Evolutionary conservation across 176 grass and related monocot species (phyloP).

Genomic region (Pontederia paniculata): DNA sequence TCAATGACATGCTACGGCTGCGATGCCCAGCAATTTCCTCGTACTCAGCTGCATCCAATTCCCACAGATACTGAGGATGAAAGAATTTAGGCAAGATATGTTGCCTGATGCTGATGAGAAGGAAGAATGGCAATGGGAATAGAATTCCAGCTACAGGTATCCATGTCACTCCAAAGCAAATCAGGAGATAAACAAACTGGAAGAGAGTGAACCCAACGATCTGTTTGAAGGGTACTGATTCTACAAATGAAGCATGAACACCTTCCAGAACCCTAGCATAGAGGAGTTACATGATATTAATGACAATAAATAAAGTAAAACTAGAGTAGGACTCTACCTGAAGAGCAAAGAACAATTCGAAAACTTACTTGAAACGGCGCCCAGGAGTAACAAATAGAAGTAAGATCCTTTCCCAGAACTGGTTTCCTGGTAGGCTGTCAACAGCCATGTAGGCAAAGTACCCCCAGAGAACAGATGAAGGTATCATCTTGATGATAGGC

Average conservation of each 20-base stretch:
- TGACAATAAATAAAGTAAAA: background rate
- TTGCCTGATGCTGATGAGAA: slow-evolving; percentile 70
- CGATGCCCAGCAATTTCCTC: slow-evolving; percentile 55
- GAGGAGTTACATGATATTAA: background rate
- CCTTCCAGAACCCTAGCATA: slow-evolving; percentile 61
- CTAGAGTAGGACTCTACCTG: background rate
- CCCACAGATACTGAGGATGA: slow-evolving; percentile 36
- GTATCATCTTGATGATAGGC: slow-evolving; percentile 78
- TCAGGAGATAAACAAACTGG: slow-evolving; percentile 63
- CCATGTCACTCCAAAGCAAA: slow-evolving; percentile 90
- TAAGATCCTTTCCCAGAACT: slow-evolving; percentile 83
- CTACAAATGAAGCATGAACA: slow-evolving; percentile 78
- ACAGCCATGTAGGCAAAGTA: slow-evolving; percentile 98
- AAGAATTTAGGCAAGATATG: slow-evolving; percentile 70
- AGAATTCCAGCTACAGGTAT: slow-evolving; percentile 77
- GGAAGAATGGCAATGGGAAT: slow-evolving; percentile 83
- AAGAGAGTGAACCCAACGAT: slow-evolving; percentile 56
- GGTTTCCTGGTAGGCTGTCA: slow-evolving; percentile 87
- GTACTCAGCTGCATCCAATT: slow-evolving; percentile 85
- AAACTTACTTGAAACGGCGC: slow-evolving; percentile 60
- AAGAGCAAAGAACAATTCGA: slow-evolving; percentile 10
- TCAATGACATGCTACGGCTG: slow-evolving; percentile 11
- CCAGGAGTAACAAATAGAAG: slow-evolving; percentile 53
- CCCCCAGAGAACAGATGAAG: slow-evolving; percentile 77
- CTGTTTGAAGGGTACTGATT: slow-evolving; percentile 43